Evolutionary conservation across 108 stramenopile species (phyloP).

Genomic region (Skeletonema menzelii): DNA sequence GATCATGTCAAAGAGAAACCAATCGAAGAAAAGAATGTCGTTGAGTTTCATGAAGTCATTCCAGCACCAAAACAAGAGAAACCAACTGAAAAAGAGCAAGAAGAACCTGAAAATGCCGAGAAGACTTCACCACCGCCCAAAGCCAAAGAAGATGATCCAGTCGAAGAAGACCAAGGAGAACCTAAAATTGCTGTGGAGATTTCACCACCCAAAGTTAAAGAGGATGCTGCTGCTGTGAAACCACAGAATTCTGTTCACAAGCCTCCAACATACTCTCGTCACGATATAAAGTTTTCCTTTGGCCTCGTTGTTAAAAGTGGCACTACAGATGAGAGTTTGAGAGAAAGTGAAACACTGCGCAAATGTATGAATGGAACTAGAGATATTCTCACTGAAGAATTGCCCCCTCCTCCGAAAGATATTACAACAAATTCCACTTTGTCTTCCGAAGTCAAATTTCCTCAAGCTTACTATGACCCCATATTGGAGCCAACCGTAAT

Average conservation of each 20-base stretch:
- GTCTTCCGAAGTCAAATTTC: conserved; percentile 11
- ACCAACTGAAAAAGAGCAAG: neutral
- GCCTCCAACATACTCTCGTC: conserved; percentile 33
- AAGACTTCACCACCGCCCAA: neutral
- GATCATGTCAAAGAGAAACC: no score
- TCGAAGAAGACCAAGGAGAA: neutral
- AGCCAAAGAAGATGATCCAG: neutral
- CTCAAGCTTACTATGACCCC: conserved; percentile 47
- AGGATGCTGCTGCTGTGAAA: neutral
- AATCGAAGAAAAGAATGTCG: neutral
- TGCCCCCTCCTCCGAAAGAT: conserved; percentile 36
- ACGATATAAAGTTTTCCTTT: conserved; percentile 50
- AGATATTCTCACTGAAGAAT: conserved; percentile 31
- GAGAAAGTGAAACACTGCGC: conserved; percentile 39
- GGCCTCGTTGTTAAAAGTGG: conserved; percentile 37
- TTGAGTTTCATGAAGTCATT: neutral
- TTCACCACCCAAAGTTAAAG: neutral
- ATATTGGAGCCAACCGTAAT: conserved; percentile 38
- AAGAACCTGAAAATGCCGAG: neutral
- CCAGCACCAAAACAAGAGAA: neutral
- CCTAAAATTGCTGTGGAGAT: neutral
- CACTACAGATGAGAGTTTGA: conserved; percentile 31
- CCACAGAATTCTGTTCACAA: neutral
- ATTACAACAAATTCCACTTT: neutral
- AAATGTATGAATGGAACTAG: conserved; percentile 46